Percentiles rank a stretch among this genome's conserved stretches.
Conservation (phyloP, 129 eudicot species). For the Helichrysum umbraculigerum region DNA sequence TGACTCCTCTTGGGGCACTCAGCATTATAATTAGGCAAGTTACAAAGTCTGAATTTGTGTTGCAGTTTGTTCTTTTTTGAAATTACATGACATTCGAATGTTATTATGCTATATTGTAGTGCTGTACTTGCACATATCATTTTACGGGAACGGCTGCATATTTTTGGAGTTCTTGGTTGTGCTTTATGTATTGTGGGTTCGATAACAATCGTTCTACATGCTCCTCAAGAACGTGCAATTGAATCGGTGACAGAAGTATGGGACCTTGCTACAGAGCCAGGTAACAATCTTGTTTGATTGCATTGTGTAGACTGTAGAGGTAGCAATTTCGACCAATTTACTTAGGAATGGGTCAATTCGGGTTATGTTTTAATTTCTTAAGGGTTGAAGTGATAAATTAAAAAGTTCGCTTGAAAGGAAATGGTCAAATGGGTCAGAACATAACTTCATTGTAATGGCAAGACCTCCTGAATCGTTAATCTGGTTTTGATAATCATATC, state of each 20-base stretch:
- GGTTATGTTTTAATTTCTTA: too few relatives aligned
- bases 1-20: slow-evolving; percentile 97
- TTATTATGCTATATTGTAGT: slow-evolving; percentile 40
- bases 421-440: too few relatives aligned
- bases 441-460: too few relatives aligned
- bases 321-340: too few relatives aligned
- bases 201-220: slow-evolving; percentile 81
- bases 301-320: too few relatives aligned
- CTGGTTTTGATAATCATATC: too few relatives aligned
- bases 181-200: slow-evolving; percentile 95
- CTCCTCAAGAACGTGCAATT: slow-evolving; percentile 89
- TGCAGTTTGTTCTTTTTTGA: background rate
- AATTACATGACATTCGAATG: slow-evolving; percentile 22
- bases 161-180: slow-evolving; percentile 92
- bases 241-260: slow-evolving; percentile 88
- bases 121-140: slow-evolving; percentile 94
- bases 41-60: background rate
- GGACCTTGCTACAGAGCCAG: slow-evolving; percentile 96
- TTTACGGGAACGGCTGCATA: slow-evolving; percentile 73
- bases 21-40: slow-evolving; percentile 95
- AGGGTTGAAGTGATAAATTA: too few relatives aligned
- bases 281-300: slow-evolving; percentile 34
- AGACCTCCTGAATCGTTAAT: too few relatives aligned
- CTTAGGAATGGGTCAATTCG: too few relatives aligned
- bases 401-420: too few relatives aligned